Percentiles rank a stretch among this genome's conserved stretches.
Evolutionary conservation across 208 protist genomes (phyloP).

Genomic region (Crithidia brevicula): DNA sequence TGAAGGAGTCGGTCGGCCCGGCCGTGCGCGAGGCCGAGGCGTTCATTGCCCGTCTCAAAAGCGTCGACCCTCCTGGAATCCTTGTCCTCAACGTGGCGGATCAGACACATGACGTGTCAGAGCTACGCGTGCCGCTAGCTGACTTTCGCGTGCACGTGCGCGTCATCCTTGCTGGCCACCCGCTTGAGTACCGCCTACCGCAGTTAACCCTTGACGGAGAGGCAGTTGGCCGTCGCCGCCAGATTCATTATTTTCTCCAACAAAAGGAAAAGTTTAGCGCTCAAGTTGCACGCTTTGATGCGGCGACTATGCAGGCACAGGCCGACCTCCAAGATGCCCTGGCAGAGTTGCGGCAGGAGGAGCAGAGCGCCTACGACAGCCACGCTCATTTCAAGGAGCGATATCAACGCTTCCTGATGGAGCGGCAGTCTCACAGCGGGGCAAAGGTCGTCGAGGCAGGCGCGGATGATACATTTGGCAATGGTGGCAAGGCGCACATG

Average conservation of each 20-base stretch:
- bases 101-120: too few species aligned
- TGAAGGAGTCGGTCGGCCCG: conserved; percentile 12
- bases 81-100: conserved; percentile 3
- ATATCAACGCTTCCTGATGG: conserved; percentile 26
- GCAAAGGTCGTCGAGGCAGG: not conserved
- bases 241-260: conserved; percentile 18
- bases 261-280: conserved; percentile 5
- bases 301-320: conserved; percentile 11
- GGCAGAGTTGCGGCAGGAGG: conserved; percentile 7
- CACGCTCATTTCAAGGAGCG: conserved; percentile 12
- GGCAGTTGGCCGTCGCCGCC: conserved; percentile 7
- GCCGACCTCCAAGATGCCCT: not conserved
- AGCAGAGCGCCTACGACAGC: conserved; percentile 25
- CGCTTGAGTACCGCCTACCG: conserved; percentile 5
- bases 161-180: not conserved
- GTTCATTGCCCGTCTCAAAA: conserved; percentile 22
- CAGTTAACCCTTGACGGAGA: conserved; percentile 16
- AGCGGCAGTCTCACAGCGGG: conserved; percentile 1
- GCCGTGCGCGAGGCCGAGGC: conserved; percentile 25
- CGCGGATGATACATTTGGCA: not conserved
- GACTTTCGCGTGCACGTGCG: conserved; percentile 19
- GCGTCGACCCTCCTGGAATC: conserved; percentile 22
- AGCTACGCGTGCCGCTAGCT: conserved; percentile 13
- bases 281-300: conserved; percentile 16
- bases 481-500: not conserved